phyloP scores from a whole-genome alignment of 2,329 filamentous ascomycete genomes.

The Colletotrichum scovillei region DNA sequence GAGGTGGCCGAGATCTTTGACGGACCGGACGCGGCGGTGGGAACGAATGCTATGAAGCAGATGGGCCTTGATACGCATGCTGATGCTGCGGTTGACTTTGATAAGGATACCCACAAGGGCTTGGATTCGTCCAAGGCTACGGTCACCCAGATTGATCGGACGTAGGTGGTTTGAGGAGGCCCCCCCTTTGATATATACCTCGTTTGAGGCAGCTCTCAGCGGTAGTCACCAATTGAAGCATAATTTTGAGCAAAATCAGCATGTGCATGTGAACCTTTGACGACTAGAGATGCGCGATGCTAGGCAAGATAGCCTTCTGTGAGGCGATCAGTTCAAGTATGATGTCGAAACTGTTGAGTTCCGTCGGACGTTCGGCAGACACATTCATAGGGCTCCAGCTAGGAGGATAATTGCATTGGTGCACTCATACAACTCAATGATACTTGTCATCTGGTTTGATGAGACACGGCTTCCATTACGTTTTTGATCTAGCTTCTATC shows the following conservation, averaged over 20 bases:
- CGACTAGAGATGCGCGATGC: not conserved
- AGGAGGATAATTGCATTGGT: no score
- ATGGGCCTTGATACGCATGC: not conserved
- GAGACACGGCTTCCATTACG: not conserved
- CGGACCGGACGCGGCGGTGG: conserved; percentile 1
- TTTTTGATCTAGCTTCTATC: not conserved
- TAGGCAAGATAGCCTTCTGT: not conserved
- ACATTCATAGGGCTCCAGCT: no score
- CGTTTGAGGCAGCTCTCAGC: not conserved
- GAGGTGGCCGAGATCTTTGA: conserved; percentile 7
- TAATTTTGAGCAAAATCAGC: not conserved
- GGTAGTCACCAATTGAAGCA: not conserved
- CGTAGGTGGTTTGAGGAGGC: not conserved
- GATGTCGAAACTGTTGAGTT: no score
- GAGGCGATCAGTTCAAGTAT: not conserved
- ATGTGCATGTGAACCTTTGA: not conserved
- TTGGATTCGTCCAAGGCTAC: not conserved
- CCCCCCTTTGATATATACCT: not conserved
- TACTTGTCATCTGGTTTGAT: not conserved
- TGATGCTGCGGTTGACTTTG: not conserved
- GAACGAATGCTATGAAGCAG: not conserved
- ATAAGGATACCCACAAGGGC: not conserved
- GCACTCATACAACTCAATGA: no score
- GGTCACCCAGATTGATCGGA: not conserved
- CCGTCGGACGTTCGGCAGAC: no score